phyloP scores from a whole-genome alignment of 345 rosid species.

The Ceriops zippeliana region DNA sequence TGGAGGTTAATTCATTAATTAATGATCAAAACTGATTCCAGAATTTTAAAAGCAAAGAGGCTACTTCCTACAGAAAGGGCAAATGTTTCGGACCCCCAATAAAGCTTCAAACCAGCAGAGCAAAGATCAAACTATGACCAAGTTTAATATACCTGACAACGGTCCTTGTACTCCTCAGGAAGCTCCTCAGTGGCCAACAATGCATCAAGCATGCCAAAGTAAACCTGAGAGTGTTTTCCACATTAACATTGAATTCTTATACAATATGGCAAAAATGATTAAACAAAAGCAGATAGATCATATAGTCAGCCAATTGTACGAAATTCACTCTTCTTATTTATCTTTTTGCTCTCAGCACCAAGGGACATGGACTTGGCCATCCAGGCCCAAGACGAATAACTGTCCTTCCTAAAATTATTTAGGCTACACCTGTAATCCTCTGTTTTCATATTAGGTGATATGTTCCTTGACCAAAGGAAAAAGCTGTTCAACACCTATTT shows the following conservation, averaged over 20 bases:
- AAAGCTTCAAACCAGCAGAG: neutral
- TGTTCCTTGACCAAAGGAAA: too few relatives aligned
- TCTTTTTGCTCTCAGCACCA: too few relatives aligned
- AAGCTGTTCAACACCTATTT: too few relatives aligned
- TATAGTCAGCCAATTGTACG: too few relatives aligned
- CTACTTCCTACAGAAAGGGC: neutral
- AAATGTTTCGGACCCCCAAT: neutral
- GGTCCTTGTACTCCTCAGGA: slow-evolving; percentile 78
- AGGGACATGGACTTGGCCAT: too few relatives aligned
- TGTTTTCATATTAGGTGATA: too few relatives aligned
- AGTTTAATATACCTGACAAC: slow-evolving; percentile 58
- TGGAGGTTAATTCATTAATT: neutral
- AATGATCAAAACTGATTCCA: neutral
- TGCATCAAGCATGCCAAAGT: slow-evolving; percentile 94
- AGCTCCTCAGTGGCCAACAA: slow-evolving; percentile 83
- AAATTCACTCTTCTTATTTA: too few relatives aligned
- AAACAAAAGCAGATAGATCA: too few relatives aligned
- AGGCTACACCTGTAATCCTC: too few relatives aligned
- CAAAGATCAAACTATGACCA: neutral
- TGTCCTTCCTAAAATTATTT: too few relatives aligned
- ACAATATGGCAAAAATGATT: neutral
- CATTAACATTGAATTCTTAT: neutral
- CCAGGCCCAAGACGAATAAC: too few relatives aligned
- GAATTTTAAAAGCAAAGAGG: neutral
- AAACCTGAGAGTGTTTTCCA: slow-evolving; percentile 46